A percentile compares a stretch with the other conserved stretches of the same genome.
These are phyloP conservation scores for Oxyria digyna DNA, from an alignment of 148 eudicot species.

Conservation along the genomic window DNA sequence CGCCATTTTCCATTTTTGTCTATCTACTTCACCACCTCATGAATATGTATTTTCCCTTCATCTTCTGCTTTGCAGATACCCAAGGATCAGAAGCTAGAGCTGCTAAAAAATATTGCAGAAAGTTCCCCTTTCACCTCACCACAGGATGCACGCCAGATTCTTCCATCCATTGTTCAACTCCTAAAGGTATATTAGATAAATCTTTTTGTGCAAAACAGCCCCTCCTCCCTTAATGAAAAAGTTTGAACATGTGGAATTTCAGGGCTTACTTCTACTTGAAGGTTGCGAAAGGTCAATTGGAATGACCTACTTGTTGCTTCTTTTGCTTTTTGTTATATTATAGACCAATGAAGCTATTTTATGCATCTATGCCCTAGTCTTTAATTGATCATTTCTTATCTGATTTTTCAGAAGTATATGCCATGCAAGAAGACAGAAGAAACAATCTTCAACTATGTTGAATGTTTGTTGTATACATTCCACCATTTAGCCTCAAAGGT, in stretches of 20 bases:
- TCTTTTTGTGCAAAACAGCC: not conserved
- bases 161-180: slow-evolving; percentile 73
- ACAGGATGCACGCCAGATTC: slow-evolving; percentile 75
- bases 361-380: not conserved
- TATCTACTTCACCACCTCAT: too few relatives aligned
- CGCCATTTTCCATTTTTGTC: too few relatives aligned
- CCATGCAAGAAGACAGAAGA: slow-evolving; percentile 77
- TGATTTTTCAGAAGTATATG: slow-evolving; percentile 57
- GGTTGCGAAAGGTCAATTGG: not conserved
- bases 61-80: slow-evolving; percentile 48
- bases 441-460: slow-evolving; percentile 73
- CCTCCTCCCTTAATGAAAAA: not conserved
- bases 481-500: slow-evolving; percentile 92
- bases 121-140: slow-evolving; percentile 73
- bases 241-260: not conserved
- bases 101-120: slow-evolving; percentile 92
- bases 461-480: slow-evolving; percentile 76
- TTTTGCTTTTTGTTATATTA: not conserved
- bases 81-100: slow-evolving; percentile 75
- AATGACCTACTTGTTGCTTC: not conserved
- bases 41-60: not conserved
- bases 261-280: not conserved
- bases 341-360: not conserved
- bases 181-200: slow-evolving; percentile 38
- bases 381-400: not conserved